phyloP scores from a whole-genome alignment of 495 filamentous ascomycete genomes.

The Letharia lupina region DNA sequence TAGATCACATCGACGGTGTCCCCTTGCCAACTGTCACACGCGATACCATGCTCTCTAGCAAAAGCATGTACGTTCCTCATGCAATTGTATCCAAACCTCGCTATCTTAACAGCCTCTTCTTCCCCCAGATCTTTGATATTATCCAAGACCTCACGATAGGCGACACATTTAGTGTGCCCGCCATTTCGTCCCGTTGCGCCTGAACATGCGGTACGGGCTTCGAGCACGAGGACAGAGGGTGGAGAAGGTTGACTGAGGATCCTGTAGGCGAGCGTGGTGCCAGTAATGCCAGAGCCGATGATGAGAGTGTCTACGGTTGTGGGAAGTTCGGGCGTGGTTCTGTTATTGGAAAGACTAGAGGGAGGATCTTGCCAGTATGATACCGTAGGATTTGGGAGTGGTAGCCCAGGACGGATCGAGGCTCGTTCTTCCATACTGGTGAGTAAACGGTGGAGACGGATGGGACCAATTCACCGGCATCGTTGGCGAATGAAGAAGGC shows the following conservation, averaged over 20 bases:
- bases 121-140: constrained; percentile 35
- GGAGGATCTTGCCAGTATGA: constrained; percentile 67
- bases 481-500: not conserved
- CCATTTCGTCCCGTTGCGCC: constrained; percentile 67
- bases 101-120: constrained; percentile 44
- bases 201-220: constrained; percentile 69
- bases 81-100: constrained; percentile 47
- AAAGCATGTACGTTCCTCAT: constrained; percentile 48
- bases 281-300: constrained; percentile 65
- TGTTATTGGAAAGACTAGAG: constrained; percentile 45
- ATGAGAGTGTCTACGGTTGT: constrained; percentile 47
- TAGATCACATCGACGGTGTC: constrained; percentile 54
- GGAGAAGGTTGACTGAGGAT: constrained; percentile 36
- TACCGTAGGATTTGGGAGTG: constrained; percentile 48
- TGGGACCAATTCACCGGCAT: not conserved
- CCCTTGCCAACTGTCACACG: constrained; percentile 43
- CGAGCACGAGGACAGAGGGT: constrained; percentile 56
- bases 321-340: constrained; percentile 41
- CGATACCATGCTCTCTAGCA: constrained; percentile 41
- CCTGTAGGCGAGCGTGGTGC: constrained; percentile 51
- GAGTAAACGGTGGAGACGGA: not conserved
- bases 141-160: constrained; percentile 47
- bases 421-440: constrained; percentile 31
- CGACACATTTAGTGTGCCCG: constrained; percentile 57
- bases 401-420: constrained; percentile 35